Evolutionary conservation across 78 protist genomes (phyloP).

Genomic region (slime mould (Dictyostelium discoideum)): dicty_2.7 NC_007088.5:3390501-3391000

Average conservation of each 20-base stretch:
- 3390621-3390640: no score
- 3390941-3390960: no score
- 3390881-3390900: background rate
- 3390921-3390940: no score
- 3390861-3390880: conserved; percentile 53
- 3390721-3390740: background rate
- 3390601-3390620: no score
- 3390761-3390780: background rate
- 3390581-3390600: no score
- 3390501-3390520: no score
- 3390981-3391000: background rate
- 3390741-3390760: background rate
- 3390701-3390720: conserved; percentile 9
- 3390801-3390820: background rate
- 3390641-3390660: background rate
- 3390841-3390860: conserved; percentile 41
- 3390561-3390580: no score
- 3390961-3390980: background rate
- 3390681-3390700: no score
- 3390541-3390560: no score
- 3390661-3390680: background rate
- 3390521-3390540: no score
- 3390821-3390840: background rate
- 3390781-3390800: background rate
- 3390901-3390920: background rate